A percentile compares a stretch with the other conserved stretches of the same genome.
phyloP scores from a whole-genome alignment of 495 filamentous ascomycete genomes.

The Thermothielavioides terrestris region DNA sequence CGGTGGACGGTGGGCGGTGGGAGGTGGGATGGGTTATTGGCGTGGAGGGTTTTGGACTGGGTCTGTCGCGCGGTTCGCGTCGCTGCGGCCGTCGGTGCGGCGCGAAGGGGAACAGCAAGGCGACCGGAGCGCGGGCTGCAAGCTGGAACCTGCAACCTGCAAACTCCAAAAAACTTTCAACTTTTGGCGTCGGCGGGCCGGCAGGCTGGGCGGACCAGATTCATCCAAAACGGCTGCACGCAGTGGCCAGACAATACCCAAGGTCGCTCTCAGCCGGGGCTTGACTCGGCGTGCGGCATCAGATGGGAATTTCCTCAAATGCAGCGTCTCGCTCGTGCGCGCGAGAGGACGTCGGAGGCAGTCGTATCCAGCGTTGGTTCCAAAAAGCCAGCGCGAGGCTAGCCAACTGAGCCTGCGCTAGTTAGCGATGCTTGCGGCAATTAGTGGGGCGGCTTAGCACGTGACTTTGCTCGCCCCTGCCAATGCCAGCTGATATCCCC shows the following conservation, averaged over 20 bases:
- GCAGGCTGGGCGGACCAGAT: slow-evolving; percentile 8
- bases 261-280: slow-evolving; percentile 1
- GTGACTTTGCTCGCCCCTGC: slow-evolving; percentile 1
- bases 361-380: slow-evolving; percentile 16
- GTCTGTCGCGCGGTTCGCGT: slow-evolving; percentile 37
- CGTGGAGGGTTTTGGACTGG: slow-evolving; percentile 17
- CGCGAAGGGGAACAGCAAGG: slow-evolving; percentile 21
- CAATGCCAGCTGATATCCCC: not conserved
- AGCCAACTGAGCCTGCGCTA: slow-evolving; percentile 4
- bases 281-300: slow-evolving; percentile 9
- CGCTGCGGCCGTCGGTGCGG: too few species aligned
- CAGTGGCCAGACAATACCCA: slow-evolving; percentile 5
- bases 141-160: slow-evolving; percentile 5
- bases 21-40: slow-evolving; percentile 12
- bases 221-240: slow-evolving; percentile 20
- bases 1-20: slow-evolving; percentile 14
- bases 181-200: slow-evolving; percentile 17
- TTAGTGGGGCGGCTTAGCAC: slow-evolving; percentile 15
- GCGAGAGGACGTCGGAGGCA: slow-evolving; percentile 12
- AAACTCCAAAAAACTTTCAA: slow-evolving; percentile 28
- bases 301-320: slow-evolving; percentile 12
- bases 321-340: slow-evolving; percentile 7
- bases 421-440: slow-evolving; percentile 1
- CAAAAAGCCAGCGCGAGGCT: slow-evolving; percentile 13
- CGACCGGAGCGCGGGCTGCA: too few species aligned